phyloP scores from a whole-genome alignment of 2,329 filamentous ascomycete species.

The Cryoendolithus antarcticus region DNA sequence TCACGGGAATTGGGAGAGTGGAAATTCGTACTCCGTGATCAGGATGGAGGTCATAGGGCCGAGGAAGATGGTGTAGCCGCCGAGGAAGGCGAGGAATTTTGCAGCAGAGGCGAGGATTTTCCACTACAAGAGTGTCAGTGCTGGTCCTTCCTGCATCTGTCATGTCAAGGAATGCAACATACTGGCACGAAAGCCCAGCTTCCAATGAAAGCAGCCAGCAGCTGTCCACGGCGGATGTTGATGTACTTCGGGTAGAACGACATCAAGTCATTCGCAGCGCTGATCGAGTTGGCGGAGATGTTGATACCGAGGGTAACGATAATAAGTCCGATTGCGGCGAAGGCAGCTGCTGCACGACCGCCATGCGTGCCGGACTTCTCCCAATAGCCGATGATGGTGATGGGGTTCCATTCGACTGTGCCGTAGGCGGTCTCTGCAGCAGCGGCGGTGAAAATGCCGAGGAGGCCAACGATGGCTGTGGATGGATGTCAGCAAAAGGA shows the following conservation, averaged over 20 bases:
- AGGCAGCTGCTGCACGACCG: constrained; percentile 16
- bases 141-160: too few relatives aligned
- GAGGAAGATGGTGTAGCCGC: constrained; percentile 53
- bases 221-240: constrained; percentile 28
- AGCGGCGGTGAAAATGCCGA: constrained; percentile 47
- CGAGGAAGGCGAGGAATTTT: constrained; percentile 37
- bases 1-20: too few relatives aligned
- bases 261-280: constrained; percentile 41
- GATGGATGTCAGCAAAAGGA: too few relatives aligned
- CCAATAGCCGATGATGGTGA: constrained; percentile 25
- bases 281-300: constrained; percentile 40
- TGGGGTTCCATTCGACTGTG: constrained; percentile 25
- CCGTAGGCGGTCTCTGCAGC: constrained; percentile 42
- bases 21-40: constrained; percentile 33
- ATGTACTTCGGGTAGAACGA: constrained; percentile 40
- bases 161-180: too few relatives aligned
- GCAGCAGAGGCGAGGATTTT: constrained; percentile 24
- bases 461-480: constrained; percentile 31
- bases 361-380: constrained; percentile 10
- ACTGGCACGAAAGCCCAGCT: constrained; percentile 26
- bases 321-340: constrained; percentile 32
- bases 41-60: constrained; percentile 51
- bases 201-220: constrained; percentile 25
- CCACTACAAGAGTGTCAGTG: constrained; percentile 12
- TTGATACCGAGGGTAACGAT: constrained; percentile 40